These are phyloP conservation scores for Biscutella laevigata DNA, from an alignment of 441 rosid genomes.

Conservation along the genomic window DNA sequence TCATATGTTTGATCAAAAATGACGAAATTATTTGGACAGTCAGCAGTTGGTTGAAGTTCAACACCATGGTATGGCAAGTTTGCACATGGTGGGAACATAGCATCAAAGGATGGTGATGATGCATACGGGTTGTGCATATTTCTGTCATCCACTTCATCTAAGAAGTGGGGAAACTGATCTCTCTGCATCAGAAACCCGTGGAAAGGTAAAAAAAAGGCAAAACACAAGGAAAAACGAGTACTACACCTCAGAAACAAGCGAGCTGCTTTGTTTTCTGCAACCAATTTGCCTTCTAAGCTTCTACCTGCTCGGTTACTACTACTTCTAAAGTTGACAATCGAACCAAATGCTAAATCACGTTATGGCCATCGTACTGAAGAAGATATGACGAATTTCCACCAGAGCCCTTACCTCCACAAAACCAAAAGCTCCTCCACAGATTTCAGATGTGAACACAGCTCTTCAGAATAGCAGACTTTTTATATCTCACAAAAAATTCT, in stretches of 20 bases:
- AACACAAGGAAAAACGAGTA: constrained; percentile 16
- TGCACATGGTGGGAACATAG: constrained; percentile 42
- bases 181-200: constrained; percentile 47
- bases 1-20: constrained; percentile 63
- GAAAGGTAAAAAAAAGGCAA: neutral
- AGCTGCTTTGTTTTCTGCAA: constrained; percentile 27
- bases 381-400: constrained; percentile 21
- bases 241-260: constrained; percentile 21
- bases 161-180: constrained; percentile 34
- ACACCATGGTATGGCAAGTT: constrained; percentile 42
- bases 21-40: constrained; percentile 70
- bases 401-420: constrained; percentile 16
- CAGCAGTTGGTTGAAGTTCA: constrained; percentile 66
- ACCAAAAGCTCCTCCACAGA: constrained; percentile 15
- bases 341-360: constrained; percentile 30
- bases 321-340: constrained; percentile 24
- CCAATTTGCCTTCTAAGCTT: constrained; percentile 25
- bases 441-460: constrained; percentile 31
- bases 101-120: constrained; percentile 38
- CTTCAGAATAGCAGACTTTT: constrained; percentile 31
- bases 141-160: constrained; percentile 37
- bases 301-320: constrained; percentile 21
- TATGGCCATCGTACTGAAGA: constrained; percentile 31
- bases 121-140: constrained; percentile 36
- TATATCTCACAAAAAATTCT: constrained; percentile 31